These are phyloP conservation scores for Cryptococcus floricola DNA, from an alignment of 1,284 basidiomycete genomes.

Conservation along the genomic window DNA sequence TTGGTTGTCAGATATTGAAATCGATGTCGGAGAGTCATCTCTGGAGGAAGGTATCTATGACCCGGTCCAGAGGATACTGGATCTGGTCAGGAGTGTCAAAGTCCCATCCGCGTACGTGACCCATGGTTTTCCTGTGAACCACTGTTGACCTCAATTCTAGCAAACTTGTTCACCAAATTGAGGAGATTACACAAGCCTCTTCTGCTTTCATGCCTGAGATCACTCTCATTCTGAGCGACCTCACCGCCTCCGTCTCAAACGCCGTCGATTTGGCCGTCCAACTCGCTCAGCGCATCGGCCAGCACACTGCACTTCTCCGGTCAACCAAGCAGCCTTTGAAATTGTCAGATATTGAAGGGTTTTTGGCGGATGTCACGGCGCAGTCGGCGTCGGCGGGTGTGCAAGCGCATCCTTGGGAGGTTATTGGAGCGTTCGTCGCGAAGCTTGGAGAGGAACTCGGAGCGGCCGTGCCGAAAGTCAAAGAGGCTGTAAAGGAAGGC, in stretches of 20 bases:
- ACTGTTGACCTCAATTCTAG: slow-evolving; percentile 47
- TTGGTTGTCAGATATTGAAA: slow-evolving; percentile 58
- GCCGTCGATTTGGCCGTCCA: slow-evolving; percentile 85
- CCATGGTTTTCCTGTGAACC: not conserved
- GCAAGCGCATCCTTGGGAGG: slow-evolving; percentile 69
- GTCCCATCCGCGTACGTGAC: slow-evolving; percentile 65
- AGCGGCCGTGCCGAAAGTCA: slow-evolving; percentile 64
- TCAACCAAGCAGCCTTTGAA: slow-evolving; percentile 71
- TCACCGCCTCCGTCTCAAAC: slow-evolving; percentile 70
- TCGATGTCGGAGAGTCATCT: slow-evolving; percentile 69
- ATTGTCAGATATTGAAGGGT: slow-evolving; percentile 63
- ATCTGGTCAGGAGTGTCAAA: slow-evolving; percentile 76
- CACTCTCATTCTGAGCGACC: slow-evolving; percentile 64
- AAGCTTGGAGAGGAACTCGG: slow-evolving; percentile 68
- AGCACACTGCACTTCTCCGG: slow-evolving; percentile 70
- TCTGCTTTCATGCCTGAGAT: slow-evolving; percentile 67
- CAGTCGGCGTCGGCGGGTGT: slow-evolving; percentile 22
- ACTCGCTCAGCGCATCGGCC: slow-evolving; percentile 81
- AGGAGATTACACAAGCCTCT: slow-evolving; percentile 69
- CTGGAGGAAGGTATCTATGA: slow-evolving; percentile 69
- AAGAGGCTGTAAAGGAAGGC: slow-evolving; percentile 63
- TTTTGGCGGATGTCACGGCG: slow-evolving; percentile 62
- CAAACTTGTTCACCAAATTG: slow-evolving; percentile 77
- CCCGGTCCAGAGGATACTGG: slow-evolving; percentile 74
- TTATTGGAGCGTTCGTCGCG: slow-evolving; percentile 64